Conservation (phyloP, 1,139 yeast species). For the Saccharomycopsis crataegensis region DNA sequence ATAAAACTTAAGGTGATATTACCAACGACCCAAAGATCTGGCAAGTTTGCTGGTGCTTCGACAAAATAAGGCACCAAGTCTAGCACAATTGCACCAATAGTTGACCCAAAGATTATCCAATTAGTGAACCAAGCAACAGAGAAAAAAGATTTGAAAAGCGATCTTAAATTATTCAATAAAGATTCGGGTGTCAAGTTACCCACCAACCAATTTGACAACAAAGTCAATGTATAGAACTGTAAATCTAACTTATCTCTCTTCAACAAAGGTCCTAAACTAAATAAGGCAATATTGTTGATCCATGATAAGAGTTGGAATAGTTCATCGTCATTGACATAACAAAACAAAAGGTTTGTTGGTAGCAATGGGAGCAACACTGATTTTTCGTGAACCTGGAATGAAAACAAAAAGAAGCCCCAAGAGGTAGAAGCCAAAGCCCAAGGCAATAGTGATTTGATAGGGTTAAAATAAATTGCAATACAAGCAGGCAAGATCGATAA, state of each 20-base stretch:
- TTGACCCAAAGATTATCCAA: constrained; percentile 49
- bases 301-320: constrained; percentile 71
- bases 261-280: constrained; percentile 83
- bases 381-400: constrained; percentile 95
- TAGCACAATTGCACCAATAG: constrained; percentile 43
- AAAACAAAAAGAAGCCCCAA: constrained; percentile 80
- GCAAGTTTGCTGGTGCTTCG: constrained; percentile 53
- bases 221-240: constrained; percentile 58
- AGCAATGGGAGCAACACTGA: constrained; percentile 79
- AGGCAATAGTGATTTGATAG: constrained; percentile 40
- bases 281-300: constrained; percentile 78
- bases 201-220: constrained; percentile 78
- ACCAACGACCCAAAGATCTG: constrained; percentile 80
- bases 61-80: constrained; percentile 47
- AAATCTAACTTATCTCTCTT: constrained; percentile 64
- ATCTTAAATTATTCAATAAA: constrained; percentile 5
- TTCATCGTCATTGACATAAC: constrained; percentile 48
- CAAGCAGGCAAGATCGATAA: constrained; percentile 63
- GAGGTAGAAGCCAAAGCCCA: constrained; percentile 83
- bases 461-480: constrained; percentile 40
- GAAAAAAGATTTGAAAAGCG: constrained; percentile 27
- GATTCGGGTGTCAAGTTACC: constrained; percentile 43
- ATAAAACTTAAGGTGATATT: constrained; percentile 70
- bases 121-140: constrained; percentile 50
- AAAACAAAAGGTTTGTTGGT: constrained; percentile 68